Percentiles rank a stretch among this genome's conserved stretches.
Evolutionary conservation across 495 filamentous ascomycete genomes (phyloP).

Genomic region (Jackrogersella multiformis): DNA sequence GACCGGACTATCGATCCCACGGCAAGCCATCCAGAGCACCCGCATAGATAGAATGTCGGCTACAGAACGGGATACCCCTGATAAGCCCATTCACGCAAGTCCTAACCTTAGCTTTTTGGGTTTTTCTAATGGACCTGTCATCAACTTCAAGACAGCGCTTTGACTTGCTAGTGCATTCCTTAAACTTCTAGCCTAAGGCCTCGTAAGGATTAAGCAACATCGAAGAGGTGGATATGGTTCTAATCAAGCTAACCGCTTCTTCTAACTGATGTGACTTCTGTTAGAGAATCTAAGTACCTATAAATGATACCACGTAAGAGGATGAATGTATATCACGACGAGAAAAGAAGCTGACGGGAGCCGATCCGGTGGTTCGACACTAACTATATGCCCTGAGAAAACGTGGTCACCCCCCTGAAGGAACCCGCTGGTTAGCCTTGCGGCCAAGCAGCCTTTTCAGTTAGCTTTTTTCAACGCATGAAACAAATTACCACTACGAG

Average conservation of each 20-base stretch:
- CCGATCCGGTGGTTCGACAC: constrained; percentile 17
- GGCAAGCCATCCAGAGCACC: constrained; percentile 5
- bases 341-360: constrained; percentile 11
- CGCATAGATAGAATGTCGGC: neutral
- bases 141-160: constrained; percentile 18
- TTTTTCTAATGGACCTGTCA: constrained; percentile 3
- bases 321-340: neutral
- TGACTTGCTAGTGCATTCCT: constrained; percentile 30
- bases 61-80: constrained; percentile 5
- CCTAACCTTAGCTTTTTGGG: neutral
- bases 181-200: constrained; percentile 29
- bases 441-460: constrained; percentile 12
- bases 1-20: neutral
- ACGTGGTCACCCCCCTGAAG: constrained; percentile 23
- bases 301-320: too few relatives aligned
- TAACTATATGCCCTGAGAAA: constrained; percentile 12
- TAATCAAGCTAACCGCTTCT: constrained; percentile 7
- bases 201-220: constrained; percentile 24
- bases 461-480: constrained; percentile 11
- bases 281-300: neutral
- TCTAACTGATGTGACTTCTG: constrained; percentile 7
- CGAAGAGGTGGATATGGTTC: constrained; percentile 26
- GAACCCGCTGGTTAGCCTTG: constrained; percentile 9
- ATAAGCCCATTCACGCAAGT: neutral
- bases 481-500: constrained; percentile 22